Conservation (phyloP, 139 green algal genomes). For the Trebouxia sp. region DNA sequence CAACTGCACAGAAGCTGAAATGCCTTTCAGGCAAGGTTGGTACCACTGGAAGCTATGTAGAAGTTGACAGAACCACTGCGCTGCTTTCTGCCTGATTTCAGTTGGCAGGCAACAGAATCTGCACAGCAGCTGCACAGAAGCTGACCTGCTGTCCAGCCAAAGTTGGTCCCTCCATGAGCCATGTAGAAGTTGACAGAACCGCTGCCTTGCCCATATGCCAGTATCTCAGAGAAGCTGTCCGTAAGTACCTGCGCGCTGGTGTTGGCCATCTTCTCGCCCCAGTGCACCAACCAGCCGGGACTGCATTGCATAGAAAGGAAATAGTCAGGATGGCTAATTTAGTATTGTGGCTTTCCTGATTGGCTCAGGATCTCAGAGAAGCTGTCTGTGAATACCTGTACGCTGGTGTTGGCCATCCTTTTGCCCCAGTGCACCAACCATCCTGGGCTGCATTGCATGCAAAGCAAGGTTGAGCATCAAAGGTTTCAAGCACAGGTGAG, state of each 20-base stretch:
- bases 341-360: no score
- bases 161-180: conserved; percentile 65
- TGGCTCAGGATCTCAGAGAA: conserved; percentile 36
- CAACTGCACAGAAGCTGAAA: neutral
- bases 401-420: conserved; percentile 39
- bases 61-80: conserved; percentile 53
- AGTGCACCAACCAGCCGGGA: conserved; percentile 68
- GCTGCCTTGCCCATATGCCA: conserved; percentile 47
- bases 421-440: conserved; percentile 69
- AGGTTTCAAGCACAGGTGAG: no score
- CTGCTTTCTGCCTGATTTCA: no score
- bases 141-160: conserved; percentile 46
- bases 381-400: neutral
- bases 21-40: conserved; percentile 57
- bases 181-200: conserved; percentile 70
- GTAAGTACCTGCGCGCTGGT: conserved; percentile 38
- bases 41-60: conserved; percentile 71
- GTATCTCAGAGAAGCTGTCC: conserved; percentile 33
- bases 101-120: no score
- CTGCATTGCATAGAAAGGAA: no score
- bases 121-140: no score
- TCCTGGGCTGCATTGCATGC: conserved; percentile 12
- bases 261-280: conserved; percentile 63
- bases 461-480: no score
- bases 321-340: no score